These are phyloP conservation scores for Daldinia decipiens DNA, from an alignment of 495 filamentous ascomycete species.

Conservation along the genomic window DNA sequence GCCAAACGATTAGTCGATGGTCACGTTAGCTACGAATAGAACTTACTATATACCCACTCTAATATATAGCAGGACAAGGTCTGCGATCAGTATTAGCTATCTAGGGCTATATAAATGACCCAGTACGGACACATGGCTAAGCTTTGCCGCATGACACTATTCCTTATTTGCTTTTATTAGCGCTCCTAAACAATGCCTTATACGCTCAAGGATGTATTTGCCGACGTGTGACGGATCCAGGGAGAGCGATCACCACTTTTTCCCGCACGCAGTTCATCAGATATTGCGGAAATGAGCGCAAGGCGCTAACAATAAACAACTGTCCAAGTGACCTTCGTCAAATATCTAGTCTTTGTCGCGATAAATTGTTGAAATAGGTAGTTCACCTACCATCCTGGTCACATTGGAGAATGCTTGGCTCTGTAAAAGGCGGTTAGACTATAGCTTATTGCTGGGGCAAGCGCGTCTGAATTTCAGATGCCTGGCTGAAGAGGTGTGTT, in stretches of 20 bases:
- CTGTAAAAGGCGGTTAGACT: neutral
- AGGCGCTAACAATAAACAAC: neutral
- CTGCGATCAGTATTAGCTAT: constrained; percentile 1
- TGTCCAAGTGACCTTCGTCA: constrained; percentile 12
- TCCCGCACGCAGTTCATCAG: neutral
- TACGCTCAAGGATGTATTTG: constrained; percentile 9
- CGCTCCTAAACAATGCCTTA: constrained; percentile 12
- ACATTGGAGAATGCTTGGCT: constrained; percentile 11
- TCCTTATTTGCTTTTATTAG: constrained; percentile 19
- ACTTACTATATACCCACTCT: constrained; percentile 21
- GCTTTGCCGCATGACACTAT: constrained; percentile 7
- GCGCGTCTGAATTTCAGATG: constrained; percentile 22
- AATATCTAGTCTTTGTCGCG: constrained; percentile 8
- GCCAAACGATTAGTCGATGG: neutral
- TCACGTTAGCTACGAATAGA: constrained; percentile 9
- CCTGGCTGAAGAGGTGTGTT: constrained; percentile 10
- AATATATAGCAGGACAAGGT: constrained; percentile 14
- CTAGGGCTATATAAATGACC: neutral
- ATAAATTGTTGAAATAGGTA: neutral
- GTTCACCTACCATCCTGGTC: constrained; percentile 1
- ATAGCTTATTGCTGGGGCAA: constrained; percentile 10
- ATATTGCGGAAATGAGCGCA: neutral
- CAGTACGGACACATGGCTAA: constrained; percentile 1
- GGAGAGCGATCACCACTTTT: neutral
- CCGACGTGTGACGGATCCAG: constrained; percentile 13